These are phyloP conservation scores for Boletus vinaceobasis DNA, from an alignment of 768 basidiomycete species.

Conservation along the genomic window DNA sequence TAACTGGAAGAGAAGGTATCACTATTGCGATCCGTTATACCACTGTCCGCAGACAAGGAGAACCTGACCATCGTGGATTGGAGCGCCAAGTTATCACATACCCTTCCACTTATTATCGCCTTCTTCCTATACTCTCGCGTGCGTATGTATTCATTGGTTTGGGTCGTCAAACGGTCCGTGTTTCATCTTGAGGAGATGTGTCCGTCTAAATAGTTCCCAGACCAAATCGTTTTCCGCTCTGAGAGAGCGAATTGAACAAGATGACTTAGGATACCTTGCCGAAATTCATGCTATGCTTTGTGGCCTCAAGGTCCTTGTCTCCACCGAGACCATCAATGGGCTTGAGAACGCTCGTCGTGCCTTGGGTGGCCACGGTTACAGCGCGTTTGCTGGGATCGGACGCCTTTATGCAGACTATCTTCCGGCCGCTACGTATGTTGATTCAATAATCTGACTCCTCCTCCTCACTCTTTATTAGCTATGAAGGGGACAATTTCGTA, in stretches of 20 bases:
- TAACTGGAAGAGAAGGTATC: constrained; percentile 43
- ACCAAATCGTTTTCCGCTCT: constrained; percentile 48
- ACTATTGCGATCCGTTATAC: constrained; percentile 65
- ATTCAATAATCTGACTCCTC: not conserved
- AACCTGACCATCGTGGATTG: constrained; percentile 44
- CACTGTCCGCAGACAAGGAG: constrained; percentile 69
- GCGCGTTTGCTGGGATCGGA: constrained; percentile 65
- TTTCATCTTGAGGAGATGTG: not conserved
- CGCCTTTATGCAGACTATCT: constrained; percentile 61
- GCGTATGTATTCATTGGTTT: constrained; percentile 68
- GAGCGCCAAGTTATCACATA: constrained; percentile 69
- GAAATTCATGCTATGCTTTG: constrained; percentile 72
- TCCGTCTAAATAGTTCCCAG: constrained; percentile 30
- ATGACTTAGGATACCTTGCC: constrained; percentile 60
- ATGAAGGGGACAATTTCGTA: constrained; percentile 79
- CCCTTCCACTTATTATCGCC: constrained; percentile 69
- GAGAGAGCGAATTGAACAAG: constrained; percentile 45
- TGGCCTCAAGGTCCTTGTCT: constrained; percentile 62
- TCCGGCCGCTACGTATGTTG: constrained; percentile 57
- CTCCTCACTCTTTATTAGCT: constrained; percentile 36
- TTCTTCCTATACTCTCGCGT: constrained; percentile 65
- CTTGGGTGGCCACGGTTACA: constrained; percentile 78
- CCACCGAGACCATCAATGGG: constrained; percentile 50
- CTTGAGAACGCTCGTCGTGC: constrained; percentile 64
- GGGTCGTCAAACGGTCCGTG: constrained; percentile 54